Percentiles rank a stretch among this genome's conserved stretches.
Evolutionary conservation across 768 basidiomycete species (phyloP).

Genomic region (Podaxis carcinomalis): DNA sequence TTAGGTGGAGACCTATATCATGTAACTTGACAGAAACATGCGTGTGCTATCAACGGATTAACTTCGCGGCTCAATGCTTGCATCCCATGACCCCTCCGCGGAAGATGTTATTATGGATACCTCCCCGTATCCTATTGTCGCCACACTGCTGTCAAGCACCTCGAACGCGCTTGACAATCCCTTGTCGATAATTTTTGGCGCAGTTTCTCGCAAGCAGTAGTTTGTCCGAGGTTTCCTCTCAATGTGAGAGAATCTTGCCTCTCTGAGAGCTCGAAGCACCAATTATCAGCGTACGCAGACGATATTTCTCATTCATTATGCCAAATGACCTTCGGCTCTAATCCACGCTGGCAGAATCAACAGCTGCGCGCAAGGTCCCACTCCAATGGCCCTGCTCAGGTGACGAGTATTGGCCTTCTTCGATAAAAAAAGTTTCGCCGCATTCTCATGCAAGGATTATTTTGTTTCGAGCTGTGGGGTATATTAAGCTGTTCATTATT

Average conservation of each 20-base stretch:
- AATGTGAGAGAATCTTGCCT: neutral
- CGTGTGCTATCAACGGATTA: neutral
- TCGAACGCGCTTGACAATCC: too few relatives aligned
- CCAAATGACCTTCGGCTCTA: conserved; percentile 1
- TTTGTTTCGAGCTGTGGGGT: neutral
- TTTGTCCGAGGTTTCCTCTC: conserved; percentile 3
- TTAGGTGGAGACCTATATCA: conserved; percentile 32
- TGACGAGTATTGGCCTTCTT: neutral
- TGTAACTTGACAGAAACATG: neutral
- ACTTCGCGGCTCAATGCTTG: neutral
- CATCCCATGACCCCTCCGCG: neutral
- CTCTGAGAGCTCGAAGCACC: neutral
- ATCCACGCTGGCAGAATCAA: neutral
- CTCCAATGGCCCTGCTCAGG: neutral
- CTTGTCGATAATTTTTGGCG: neutral
- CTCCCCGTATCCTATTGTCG: neutral
- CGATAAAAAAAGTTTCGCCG: neutral
- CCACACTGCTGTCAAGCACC: neutral
- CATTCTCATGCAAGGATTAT: neutral
- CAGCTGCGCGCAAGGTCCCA: neutral
- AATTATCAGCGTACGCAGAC: neutral
- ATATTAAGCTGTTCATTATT: neutral
- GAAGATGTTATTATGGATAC: neutral
- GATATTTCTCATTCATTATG: conserved; percentile 2
- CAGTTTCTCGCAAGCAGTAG: neutral